A percentile compares a stretch with the other conserved stretches of the same genome.
These are phyloP conservation scores for Bothriochloa decipiens DNA, from an alignment of 176 grass and related monocot species.

Conservation along the genomic window DNA sequence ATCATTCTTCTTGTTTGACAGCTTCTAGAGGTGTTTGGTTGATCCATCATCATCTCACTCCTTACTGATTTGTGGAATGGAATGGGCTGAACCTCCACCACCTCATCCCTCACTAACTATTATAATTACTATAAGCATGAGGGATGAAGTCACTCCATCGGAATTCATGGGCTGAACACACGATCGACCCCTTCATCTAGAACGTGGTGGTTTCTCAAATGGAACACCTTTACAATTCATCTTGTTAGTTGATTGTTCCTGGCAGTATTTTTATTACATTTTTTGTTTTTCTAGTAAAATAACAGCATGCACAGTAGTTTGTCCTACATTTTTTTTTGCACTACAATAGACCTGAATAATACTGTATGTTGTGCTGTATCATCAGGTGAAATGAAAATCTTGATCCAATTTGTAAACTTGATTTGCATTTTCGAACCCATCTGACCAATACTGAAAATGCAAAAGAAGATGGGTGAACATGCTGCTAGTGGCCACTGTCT, in stretches of 20 bases:
- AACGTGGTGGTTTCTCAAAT: neutral
- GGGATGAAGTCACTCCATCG: neutral
- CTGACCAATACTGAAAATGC: too few species aligned
- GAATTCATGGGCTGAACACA: neutral
- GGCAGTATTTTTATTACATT: neutral
- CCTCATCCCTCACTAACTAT: neutral
- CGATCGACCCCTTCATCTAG: neutral
- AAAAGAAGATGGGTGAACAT: too few species aligned
- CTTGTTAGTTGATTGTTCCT: neutral
- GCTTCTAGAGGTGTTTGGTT: neutral
- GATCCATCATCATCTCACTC: neutral
- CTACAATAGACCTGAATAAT: neutral
- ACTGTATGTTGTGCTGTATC: neutral
- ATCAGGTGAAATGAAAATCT: neutral
- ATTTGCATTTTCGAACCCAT: neutral
- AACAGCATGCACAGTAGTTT: neutral
- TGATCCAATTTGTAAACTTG: neutral
- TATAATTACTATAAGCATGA: neutral
- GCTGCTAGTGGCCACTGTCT: too few species aligned
- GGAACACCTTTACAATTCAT: neutral
- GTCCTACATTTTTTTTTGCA: neutral
- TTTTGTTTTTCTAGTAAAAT: conserved; percentile 2
- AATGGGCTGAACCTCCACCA: neutral
- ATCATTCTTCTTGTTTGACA: conserved; percentile 10
- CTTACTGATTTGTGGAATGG: neutral